A percentile compares a stretch with the other conserved stretches of the same genome.
Evolutionary conservation across 1,284 basidiomycete species (phyloP).

Genomic region (Fistulina hepatica): DNA sequence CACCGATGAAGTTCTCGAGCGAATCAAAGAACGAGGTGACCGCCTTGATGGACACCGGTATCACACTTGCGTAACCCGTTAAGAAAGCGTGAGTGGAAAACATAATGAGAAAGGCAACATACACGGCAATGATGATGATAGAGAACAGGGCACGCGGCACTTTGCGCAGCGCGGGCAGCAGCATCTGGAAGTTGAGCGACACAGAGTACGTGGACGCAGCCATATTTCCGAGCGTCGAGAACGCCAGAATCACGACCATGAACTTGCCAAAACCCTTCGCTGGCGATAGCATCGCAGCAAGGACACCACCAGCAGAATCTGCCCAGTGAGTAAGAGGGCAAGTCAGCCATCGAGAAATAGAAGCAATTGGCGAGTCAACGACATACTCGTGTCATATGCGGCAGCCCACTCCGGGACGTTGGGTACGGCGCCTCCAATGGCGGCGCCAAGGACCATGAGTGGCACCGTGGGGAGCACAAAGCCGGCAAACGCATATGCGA

Average conservation of each 20-base stretch:
- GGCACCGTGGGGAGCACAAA: slow-evolving; percentile 60
- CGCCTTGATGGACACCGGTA: slow-evolving; percentile 46
- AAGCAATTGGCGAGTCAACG: too few species aligned
- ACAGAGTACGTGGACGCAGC: slow-evolving; percentile 78
- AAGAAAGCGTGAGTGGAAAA: slow-evolving; percentile 4
- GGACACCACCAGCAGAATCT: slow-evolving; percentile 60
- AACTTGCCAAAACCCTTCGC: slow-evolving; percentile 75
- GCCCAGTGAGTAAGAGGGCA: too few species aligned
- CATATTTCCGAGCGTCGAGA: slow-evolving; percentile 79
- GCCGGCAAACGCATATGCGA: slow-evolving; percentile 65
- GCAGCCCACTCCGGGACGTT: slow-evolving; percentile 59
- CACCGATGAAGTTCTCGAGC: slow-evolving; percentile 45
- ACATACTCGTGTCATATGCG: slow-evolving; percentile 33
- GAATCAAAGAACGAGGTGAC: slow-evolving; percentile 44
- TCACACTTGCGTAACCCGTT: slow-evolving; percentile 12
- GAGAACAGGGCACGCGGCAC: slow-evolving; percentile 87
- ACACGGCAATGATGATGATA: slow-evolving; percentile 72
- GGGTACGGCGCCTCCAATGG: slow-evolving; percentile 45
- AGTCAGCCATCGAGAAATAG: too few species aligned
- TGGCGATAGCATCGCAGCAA: slow-evolving; percentile 65
- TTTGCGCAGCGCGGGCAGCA: slow-evolving; percentile 51
- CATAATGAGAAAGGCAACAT: slow-evolving; percentile 19
- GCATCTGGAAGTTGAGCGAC: slow-evolving; percentile 72
- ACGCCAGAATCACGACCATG: slow-evolving; percentile 71
- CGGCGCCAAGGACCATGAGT: slow-evolving; percentile 70